Evolutionary conservation across 2,329 filamentous ascomycete species (phyloP).

Genomic region (Aspergillus cejpii): DNA sequence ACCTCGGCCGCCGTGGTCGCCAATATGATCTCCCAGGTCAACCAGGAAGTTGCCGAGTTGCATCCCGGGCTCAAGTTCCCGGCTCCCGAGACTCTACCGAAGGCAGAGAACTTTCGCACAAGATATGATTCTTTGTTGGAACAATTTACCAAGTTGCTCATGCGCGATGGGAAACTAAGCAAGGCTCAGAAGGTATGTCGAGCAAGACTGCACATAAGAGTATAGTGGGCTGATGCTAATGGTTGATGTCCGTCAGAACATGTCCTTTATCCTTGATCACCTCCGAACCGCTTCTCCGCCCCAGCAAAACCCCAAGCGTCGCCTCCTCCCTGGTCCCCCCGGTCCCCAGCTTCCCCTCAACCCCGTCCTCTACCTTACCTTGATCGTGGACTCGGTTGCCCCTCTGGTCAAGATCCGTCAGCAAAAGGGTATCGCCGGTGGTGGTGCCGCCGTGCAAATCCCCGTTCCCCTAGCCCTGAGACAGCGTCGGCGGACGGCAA

Average conservation of each 20-base stretch:
- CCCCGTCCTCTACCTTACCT: conserved; percentile 78
- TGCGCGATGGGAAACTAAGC: conserved; percentile 85
- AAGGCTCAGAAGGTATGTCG: conserved; percentile 71
- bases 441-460: conserved; percentile 75
- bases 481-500: conserved; percentile 69
- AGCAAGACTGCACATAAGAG: background rate
- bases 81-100: conserved; percentile 61
- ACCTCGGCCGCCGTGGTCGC: conserved; percentile 31
- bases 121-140: conserved; percentile 79
- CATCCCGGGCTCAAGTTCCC: conserved; percentile 68
- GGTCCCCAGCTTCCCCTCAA: conserved; percentile 76
- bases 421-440: conserved; percentile 72
- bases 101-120: conserved; percentile 61
- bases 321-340: conserved; percentile 62
- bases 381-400: conserved; percentile 87
- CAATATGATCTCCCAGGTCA: conserved; percentile 33
- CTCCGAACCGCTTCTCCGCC: conserved; percentile 81
- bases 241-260: conserved; percentile 54
- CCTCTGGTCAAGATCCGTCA: conserved; percentile 75
- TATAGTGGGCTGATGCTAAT: background rate
- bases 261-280: conserved; percentile 71
- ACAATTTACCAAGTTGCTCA: conserved; percentile 84
- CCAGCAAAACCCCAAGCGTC: conserved; percentile 60
- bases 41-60: conserved; percentile 29
- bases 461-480: conserved; percentile 69